Evolutionary conservation across 805 yeast species (phyloP), one percentile per base, ranked within the genome.

Genomic region (Starmerella potacharoeniae): DNA sequence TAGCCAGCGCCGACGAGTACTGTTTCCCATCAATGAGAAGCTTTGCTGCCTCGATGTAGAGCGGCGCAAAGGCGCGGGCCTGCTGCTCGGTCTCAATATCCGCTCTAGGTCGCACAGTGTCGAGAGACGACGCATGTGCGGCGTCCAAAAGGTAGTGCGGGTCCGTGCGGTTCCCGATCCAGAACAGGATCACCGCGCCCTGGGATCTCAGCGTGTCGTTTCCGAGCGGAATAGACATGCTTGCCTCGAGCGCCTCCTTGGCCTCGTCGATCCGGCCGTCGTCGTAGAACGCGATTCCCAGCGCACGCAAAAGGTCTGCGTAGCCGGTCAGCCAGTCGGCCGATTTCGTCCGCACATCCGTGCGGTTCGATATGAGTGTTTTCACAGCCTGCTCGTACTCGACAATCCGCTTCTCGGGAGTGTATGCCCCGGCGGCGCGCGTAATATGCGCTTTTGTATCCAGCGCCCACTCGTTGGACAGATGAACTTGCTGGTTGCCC

Each of bases 271-370:
- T 53, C 9, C 54, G 22, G 34, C 35, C 34, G 28, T 30, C 47
- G 5, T 56, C 60, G 28, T 57, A 51, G 48, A 58, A 52, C 11
- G 63, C 60, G n/a, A 66, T 49, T 0, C 70, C 71, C 33, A 64
- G 52, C 16, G 66, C 56, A 16, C 67, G 63, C 50, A 66, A 55
- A 14, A 67, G 48, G 52, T 69, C 72, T 5, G 67, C 62, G 55
- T 69, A 69, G 5, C 70, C 71, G 2, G 65, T 58, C 9, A 69
- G 62, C 71, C 71, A 69, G 39, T 54, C 56, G 17, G 50, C 55
- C 16, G 62, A 55, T 52, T 67, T 65, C 7, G 52, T 51, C 11
- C 43, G 36, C 29, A 68, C 51, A 39, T 67, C 64, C 6, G 61
- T 56, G 33, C 48, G 39, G 2, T 51, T 46, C 3, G 52, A 33